Base-by-base conservation (phyloP, 495 filamentous ascomycete genomes). In the Amphirosellinia nigrospora region DNA sequence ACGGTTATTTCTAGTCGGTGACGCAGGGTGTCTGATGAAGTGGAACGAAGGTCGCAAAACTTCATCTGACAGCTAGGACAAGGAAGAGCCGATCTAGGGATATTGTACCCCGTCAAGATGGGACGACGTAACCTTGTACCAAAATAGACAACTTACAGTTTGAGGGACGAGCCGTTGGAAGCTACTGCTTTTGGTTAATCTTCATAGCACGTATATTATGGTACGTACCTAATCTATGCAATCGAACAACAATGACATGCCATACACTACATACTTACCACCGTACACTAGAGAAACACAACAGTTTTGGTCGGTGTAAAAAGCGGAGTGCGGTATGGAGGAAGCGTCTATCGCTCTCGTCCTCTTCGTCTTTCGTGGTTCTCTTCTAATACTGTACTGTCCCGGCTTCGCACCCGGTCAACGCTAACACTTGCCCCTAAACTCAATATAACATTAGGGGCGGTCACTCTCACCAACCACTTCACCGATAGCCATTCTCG, bases 341-440 rank as follows among this genome's bases (percentile, higher is more conserved):
- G n/a, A 30, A 30, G 50, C 30, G 3, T 30, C 50, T 53, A 39
- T 13, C 23, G 15, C 55, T 1, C 52, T 11, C 8, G 19, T 19
- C 16, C 5, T 21, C 30, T 36, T 48, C 7, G 45, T 21, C 45
- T n/a, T 48, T 21, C 45, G n/a, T 48, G 2, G 10, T 16, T 53
- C 30, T 58, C 19, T n/a, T n/a, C n/a, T n/a, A 2, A 30, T 41
- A 41, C 34, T 39, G 21, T 39, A 23, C 63, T 39, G 28, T 53
- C 16, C 63, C 63, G 63, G 63, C 63, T 53, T 50, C 41, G 28
- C 16, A 65, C 32, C 63, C 63, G 63, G 63, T 34, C n/a, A 52
- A 39, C 46, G 46, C 63, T 53, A 65, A 65, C 21, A 41, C 63
- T 39, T 30, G 46, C 19, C 30, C 45, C 46, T 52, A 52, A 53